Evolutionary conservation across 768 basidiomycete genomes (phyloP).

Genomic region (Mycena venus): DNA sequence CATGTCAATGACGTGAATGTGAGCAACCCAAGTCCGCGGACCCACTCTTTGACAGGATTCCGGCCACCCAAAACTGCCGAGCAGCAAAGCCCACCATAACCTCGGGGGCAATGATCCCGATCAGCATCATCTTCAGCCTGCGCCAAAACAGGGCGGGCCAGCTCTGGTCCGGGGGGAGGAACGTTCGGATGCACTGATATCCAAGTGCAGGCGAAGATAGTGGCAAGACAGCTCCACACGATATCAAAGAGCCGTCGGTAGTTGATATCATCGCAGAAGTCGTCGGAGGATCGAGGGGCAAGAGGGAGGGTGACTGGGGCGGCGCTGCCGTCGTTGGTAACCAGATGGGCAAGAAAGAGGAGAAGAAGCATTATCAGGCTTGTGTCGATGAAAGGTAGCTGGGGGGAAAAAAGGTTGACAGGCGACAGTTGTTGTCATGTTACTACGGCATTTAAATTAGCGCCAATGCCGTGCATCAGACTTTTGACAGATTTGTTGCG

Average conservation of each 20-base stretch:
- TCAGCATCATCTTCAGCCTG: conserved; percentile 35
- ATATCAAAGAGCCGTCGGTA: background rate
- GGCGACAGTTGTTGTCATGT: too few relatives aligned
- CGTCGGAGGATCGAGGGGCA: too few relatives aligned
- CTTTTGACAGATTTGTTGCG: too few relatives aligned
- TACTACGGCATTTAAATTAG: too few relatives aligned
- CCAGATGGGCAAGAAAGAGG: too few relatives aligned
- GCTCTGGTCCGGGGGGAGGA: background rate
- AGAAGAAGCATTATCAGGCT: too few relatives aligned
- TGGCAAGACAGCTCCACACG: too few relatives aligned
- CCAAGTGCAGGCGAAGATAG: background rate
- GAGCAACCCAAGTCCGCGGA: background rate
- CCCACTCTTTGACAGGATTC: background rate
- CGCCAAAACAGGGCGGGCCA: background rate
- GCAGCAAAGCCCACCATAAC: conserved; percentile 40
- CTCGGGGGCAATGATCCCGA: conserved; percentile 43
- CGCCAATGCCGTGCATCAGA: too few relatives aligned
- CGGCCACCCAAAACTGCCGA: conserved; percentile 33
- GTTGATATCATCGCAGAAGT: background rate
- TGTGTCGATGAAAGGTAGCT: too few relatives aligned
- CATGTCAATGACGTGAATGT: background rate
- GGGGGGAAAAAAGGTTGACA: too few relatives aligned
- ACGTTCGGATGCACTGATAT: background rate
- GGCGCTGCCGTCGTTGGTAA: too few relatives aligned
- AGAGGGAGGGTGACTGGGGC: too few relatives aligned